These are phyloP conservation scores for Phoma sp. DNA, from an alignment of 2,329 filamentous ascomycete species.

Conservation along the genomic window DNA sequence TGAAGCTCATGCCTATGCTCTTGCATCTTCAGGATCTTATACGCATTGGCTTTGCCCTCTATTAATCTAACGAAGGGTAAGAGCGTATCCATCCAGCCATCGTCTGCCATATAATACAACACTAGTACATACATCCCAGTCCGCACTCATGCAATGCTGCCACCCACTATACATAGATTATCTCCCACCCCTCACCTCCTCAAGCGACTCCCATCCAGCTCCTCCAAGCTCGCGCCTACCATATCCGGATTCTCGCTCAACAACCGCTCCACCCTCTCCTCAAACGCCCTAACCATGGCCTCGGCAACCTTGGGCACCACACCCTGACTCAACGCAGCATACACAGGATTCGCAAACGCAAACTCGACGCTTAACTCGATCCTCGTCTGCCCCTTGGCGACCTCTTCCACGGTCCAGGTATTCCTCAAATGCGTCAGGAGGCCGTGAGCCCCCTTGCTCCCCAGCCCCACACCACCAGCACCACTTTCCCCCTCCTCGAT, in stretches of 20 bases:
- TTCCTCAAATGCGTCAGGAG: slow-evolving; percentile 74
- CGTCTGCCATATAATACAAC: too few relatives aligned
- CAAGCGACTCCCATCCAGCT: slow-evolving; percentile 35
- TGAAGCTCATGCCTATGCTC: too few relatives aligned
- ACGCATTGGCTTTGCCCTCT: too few relatives aligned
- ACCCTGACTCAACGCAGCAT: slow-evolving; percentile 79
- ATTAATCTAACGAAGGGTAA: too few relatives aligned
- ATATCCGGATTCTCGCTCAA: slow-evolving; percentile 34
- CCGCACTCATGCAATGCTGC: too few relatives aligned
- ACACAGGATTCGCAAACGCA: slow-evolving; percentile 86
- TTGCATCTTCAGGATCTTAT: too few relatives aligned
- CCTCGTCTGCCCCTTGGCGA: too few relatives aligned
- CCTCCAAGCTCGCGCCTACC: slow-evolving; percentile 29
- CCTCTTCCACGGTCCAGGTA: slow-evolving; percentile 66
- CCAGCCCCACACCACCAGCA: too few relatives aligned
- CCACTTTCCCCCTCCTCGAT: slow-evolving; percentile 13
- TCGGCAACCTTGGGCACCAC: slow-evolving; percentile 84
- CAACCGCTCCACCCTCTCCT: slow-evolving; percentile 73
- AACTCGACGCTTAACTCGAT: slow-evolving; percentile 80
- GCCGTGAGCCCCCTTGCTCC: too few relatives aligned
- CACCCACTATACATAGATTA: too few relatives aligned
- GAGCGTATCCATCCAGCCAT: too few relatives aligned
- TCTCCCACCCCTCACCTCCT: slow-evolving; percentile 11
- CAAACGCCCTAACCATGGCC: slow-evolving; percentile 93
- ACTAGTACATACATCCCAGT: too few relatives aligned